Evolutionary conservation across 345 rosid species (phyloP), one percentile per base, ranked within the genome.

Genomic region (Lepidium didymum): DNA sequence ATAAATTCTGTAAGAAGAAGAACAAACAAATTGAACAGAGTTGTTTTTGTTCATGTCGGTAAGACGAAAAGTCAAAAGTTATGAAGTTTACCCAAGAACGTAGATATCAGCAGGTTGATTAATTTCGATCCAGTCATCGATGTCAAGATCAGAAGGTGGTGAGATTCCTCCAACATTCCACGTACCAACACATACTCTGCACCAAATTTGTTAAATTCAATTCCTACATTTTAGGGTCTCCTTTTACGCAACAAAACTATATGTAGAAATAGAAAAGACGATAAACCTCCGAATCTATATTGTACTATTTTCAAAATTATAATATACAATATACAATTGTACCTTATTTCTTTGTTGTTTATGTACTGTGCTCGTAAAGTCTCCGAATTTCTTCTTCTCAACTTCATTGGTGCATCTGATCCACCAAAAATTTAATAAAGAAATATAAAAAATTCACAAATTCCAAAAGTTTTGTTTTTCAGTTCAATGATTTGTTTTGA

Each of bases 131-230:
- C 96, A 93, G 15, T 87, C 94, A 75, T 93, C 97, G 41, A 93
- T 85, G 77, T 82, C 96, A 14, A 90, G 87, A 75, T 88, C 96
- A 65, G 87, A 88, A 1, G 91, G 84, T 47, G 98, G 98, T 65
- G 86, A 72, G 69, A 72, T 83, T 59, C 96, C 97, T 73, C 87
- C 98, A 49, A 87, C 98, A 77, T 93, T 93, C 98, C 98, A 93
- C 15, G 98, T 93, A 53, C 90, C 90, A 68, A 80, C 88, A 19
- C 84, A 69, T 66, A 92, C 75, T 78, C 98, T 92, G 65, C 46
- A 11, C 38, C 64, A 11, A 46, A n/a, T 52, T 35, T 56, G 35
- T 43, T 44, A 21, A 8, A 56, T 68, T n/a, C 15, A 33, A 36
- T 44, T 62, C 68, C 64, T 52, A 72, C 64, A 63, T 54, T 34